These are phyloP conservation scores for Aphanomyces cochlioides DNA, from an alignment of 352 stramenopile species.

Conservation along the genomic window DNA sequence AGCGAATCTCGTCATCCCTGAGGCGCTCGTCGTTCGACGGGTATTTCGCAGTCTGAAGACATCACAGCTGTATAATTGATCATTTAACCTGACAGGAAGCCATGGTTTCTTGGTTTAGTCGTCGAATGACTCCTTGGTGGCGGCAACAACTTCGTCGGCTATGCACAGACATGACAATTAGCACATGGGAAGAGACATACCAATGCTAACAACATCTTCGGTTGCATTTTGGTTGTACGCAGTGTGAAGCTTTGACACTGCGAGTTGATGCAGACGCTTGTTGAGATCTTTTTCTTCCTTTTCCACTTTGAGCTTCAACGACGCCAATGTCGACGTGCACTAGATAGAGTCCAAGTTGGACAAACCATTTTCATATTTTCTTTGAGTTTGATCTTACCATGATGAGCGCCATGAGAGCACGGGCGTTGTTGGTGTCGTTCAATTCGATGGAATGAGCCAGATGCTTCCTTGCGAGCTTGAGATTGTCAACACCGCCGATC, in stretches of 20 bases:
- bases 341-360: conserved; percentile 20
- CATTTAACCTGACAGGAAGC: no score
- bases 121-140: background rate
- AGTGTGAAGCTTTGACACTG: background rate
- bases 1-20: no score
- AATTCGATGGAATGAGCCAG: conserved; percentile 64
- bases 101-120: background rate
- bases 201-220: background rate
- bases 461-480: conserved; percentile 61
- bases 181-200: background rate
- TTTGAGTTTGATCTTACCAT: conserved; percentile 6
- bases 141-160: background rate
- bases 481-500: conserved; percentile 54
- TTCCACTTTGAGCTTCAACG: conserved; percentile 42
- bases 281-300: conserved; percentile 53
- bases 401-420: conserved; percentile 48
- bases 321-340: conserved; percentile 55
- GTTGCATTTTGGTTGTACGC: background rate
- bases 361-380: background rate
- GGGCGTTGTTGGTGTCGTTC: conserved; percentile 59
- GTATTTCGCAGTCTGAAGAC: no score
- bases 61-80: no score
- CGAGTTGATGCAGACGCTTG: conserved; percentile 42
- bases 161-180: background rate
- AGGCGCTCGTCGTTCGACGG: no score